Percentiles rank a stretch among this genome's conserved stretches.
phyloP scores from a whole-genome alignment of 176 grass and related monocot species.

The Phoenix dactylifera region DNA sequence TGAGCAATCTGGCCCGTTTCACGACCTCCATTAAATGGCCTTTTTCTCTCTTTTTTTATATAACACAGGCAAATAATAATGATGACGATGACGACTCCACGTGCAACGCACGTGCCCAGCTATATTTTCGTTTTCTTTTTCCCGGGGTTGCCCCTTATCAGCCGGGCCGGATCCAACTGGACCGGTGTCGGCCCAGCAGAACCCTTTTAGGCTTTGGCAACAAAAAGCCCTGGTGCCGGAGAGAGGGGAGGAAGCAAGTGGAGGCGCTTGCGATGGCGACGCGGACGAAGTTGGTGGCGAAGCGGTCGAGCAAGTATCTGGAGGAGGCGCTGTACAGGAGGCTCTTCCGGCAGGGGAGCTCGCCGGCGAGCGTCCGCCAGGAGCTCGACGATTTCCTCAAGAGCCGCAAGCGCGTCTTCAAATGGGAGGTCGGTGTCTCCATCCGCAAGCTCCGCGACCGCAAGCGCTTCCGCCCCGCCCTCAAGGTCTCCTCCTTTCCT shows the following conservation, averaged over 20 bases:
- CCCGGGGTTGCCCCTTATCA: no score
- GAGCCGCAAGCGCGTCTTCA: conserved; percentile 80
- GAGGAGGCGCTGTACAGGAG: conserved; percentile 66
- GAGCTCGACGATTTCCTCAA: conserved; percentile 78
- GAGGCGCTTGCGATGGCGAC: conserved; percentile 37
- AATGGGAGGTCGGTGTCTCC: conserved; percentile 92
- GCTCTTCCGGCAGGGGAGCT: conserved; percentile 57
- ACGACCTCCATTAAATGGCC: no score
- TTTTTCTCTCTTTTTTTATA: no score
- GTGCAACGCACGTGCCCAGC: no score
- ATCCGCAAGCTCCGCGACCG: conserved; percentile 57
- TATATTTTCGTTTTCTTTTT: no score
- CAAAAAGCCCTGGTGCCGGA: background rate
- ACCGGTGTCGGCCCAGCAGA: no score
- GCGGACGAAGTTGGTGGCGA: conserved; percentile 57
- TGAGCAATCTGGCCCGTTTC: no score
- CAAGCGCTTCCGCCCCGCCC: conserved; percentile 53
- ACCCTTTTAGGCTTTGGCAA: no score
- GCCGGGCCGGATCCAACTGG: no score
- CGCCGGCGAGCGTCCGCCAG: conserved; percentile 52
- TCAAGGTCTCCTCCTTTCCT: conserved; percentile 34
- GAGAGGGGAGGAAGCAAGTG: conserved; percentile 2
- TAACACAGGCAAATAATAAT: no score
- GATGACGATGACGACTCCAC: no score
- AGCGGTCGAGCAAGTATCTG: conserved; percentile 64